Evolutionary conservation across 129 eudicot genomes (phyloP).

Genomic region (Chrysanthemum seticuspe): DNA sequence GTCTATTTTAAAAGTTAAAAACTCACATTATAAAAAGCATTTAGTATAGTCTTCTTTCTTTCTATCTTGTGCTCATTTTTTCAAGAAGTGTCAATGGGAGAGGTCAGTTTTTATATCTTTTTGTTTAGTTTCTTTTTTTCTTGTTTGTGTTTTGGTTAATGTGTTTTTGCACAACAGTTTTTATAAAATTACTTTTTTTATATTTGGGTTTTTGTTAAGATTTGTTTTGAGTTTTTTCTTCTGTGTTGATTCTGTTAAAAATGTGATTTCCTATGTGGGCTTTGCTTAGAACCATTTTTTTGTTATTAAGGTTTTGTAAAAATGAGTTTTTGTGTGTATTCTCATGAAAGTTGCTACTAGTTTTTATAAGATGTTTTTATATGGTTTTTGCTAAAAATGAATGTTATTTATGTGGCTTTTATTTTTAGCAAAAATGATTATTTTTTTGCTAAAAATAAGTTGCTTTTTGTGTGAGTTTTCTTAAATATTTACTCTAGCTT

Average conservation of each 20-base stretch:
- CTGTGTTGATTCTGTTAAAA: background rate
- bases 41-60: background rate
- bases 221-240: background rate
- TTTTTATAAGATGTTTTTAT: too few species aligned
- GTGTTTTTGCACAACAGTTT: background rate
- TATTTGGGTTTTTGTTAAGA: too few species aligned
- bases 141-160: background rate
- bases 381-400: too few species aligned
- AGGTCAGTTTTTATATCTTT: conserved; percentile 16
- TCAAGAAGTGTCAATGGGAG: conserved; percentile 26
- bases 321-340: background rate
- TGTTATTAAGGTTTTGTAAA: background rate
- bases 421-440: background rate
- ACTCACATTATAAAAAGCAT: conserved; percentile 20
- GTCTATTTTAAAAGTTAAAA: background rate
- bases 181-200: background rate
- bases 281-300: background rate
- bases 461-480: too few species aligned
- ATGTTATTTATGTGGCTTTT: background rate
- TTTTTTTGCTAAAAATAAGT: background rate
- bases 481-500: too few species aligned
- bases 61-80: conserved; percentile 11
- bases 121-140: background rate
- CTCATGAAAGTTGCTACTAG: too few species aligned
- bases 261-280: background rate